Conservation (phyloP, 805 yeast species). For the Yarrowia divulgata region DNA sequence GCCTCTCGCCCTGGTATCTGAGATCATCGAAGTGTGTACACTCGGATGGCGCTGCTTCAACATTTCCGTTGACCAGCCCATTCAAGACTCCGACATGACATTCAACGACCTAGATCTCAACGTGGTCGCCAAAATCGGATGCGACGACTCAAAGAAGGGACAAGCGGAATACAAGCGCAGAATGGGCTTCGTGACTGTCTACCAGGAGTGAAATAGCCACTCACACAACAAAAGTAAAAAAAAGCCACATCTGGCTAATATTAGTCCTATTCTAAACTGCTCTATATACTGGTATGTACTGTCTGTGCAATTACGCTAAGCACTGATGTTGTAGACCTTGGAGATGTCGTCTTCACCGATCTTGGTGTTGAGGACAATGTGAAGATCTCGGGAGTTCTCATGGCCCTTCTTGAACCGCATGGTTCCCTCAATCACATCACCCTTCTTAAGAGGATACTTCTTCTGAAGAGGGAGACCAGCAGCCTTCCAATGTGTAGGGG, state of each 20-base stretch:
- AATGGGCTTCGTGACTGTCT: constrained; percentile 14
- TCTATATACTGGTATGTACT: not conserved
- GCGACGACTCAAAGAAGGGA: constrained; percentile 14
- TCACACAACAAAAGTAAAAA: not conserved
- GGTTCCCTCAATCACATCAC: constrained; percentile 76
- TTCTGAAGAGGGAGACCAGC: constrained; percentile 89
- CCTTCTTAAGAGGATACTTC: constrained; percentile 66
- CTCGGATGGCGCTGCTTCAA: constrained; percentile 31
- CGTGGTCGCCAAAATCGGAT: constrained; percentile 10
- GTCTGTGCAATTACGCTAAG: not conserved
- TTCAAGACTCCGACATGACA: not conserved
- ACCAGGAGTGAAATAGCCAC: not conserved
- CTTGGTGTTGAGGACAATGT: constrained; percentile 70
- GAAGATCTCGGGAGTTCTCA: constrained; percentile 86
- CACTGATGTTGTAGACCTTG: constrained; percentile 31
- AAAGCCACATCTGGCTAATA: not conserved
- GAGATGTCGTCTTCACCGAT: constrained; percentile 45
- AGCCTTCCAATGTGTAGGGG: constrained; percentile 99
- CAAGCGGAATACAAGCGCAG: not conserved
- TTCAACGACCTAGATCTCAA: constrained; percentile 26
- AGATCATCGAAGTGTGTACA: constrained; percentile 22
- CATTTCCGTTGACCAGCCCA: constrained; percentile 20
- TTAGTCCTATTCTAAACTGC: constrained; percentile 8
- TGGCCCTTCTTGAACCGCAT: constrained; percentile 79
- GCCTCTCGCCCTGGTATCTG: constrained; percentile 13